These are phyloP conservation scores for Coniochaeta sp. DNA, from an alignment of 2,329 filamentous ascomycete genomes.

Conservation along the genomic window DNA sequence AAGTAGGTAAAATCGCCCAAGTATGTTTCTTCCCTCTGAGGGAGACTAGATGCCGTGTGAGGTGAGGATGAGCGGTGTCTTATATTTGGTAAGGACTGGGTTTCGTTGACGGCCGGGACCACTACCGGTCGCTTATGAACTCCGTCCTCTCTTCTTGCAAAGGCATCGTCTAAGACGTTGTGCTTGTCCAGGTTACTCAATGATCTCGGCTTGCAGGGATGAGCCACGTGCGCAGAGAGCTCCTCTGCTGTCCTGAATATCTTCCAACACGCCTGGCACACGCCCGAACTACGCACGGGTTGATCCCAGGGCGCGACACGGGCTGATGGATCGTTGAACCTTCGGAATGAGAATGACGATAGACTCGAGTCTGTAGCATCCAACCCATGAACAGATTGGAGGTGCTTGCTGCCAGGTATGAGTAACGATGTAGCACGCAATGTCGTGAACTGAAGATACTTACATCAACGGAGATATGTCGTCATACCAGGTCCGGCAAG, in stretches of 20 bases:
- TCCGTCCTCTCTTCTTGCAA: not conserved
- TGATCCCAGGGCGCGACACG: not conserved
- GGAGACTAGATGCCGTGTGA: slow-evolving; percentile 92
- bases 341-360: not conserved
- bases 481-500: not conserved
- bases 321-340: too few species aligned
- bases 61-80: slow-evolving; percentile 82
- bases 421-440: not conserved
- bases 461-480: not conserved
- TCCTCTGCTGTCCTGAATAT: not conserved
- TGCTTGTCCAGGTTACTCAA: not conserved
- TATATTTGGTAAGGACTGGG: slow-evolving; percentile 71
- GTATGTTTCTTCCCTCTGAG: slow-evolving; percentile 93
- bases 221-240: not conserved
- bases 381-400: not conserved
- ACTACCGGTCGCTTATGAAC: not conserved
- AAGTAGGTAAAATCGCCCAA: slow-evolving; percentile 97
- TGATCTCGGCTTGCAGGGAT: not conserved
- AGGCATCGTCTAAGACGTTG: not conserved
- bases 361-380: not conserved
- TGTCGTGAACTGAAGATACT: not conserved
- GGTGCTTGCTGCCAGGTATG: not conserved
- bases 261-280: not conserved
- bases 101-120: not conserved
- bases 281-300: not conserved